phyloP scores from a whole-genome alignment of 345 rosid genomes.

The Arabidopsis thaliana region TAIR10.1 NC_003076.8:1144001-1144500 shows the following conservation, averaged over 20 bases:
- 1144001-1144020: slow-evolving; percentile 19
- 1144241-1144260: slow-evolving; percentile 46
- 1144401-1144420: slow-evolving; percentile 82
- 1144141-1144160: neutral
- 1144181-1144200: slow-evolving; percentile 1
- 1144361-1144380: slow-evolving; percentile 81
- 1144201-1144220: neutral
- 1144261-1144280: neutral
- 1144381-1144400: slow-evolving; percentile 88
- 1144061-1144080: slow-evolving; percentile 34
- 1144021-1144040: slow-evolving; percentile 19
- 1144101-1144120: slow-evolving; percentile 31
- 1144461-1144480: slow-evolving; percentile 89
- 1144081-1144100: slow-evolving; percentile 30
- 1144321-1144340: slow-evolving; percentile 87
- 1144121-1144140: slow-evolving; percentile 1
- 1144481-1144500: slow-evolving; percentile 89
- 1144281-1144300: neutral
- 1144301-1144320: slow-evolving; percentile 30
- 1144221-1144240: too few species aligned
- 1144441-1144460: slow-evolving; percentile 97
- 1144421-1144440: slow-evolving; percentile 92
- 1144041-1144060: slow-evolving; percentile 26
- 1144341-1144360: slow-evolving; percentile 88
- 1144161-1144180: neutral